phyloP scores from a whole-genome alignment of 2,329 filamentous ascomycete species.

The Botrytis squamosa region DNA sequence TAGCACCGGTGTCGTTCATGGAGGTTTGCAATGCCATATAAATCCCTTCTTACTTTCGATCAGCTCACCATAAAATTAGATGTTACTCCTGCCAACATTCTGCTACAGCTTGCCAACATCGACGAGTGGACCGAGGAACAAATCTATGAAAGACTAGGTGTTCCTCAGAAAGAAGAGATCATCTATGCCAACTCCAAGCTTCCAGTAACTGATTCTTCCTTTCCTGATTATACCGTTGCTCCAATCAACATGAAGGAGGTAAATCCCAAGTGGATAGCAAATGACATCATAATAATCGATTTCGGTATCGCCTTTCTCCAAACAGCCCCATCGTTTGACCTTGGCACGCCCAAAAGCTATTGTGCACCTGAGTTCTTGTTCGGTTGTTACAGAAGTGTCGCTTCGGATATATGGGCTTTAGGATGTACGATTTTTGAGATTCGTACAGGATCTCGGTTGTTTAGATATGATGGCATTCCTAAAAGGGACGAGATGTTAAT shows the following conservation, averaged over 20 bases:
- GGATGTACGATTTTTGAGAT: constrained; percentile 30
- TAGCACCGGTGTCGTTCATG: constrained; percentile 25
- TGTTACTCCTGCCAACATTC: constrained; percentile 27
- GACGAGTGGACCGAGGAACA: constrained; percentile 26
- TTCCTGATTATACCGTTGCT: constrained; percentile 24
- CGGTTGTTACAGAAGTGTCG: constrained; percentile 16
- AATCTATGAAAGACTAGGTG: constrained; percentile 26
- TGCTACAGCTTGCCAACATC: constrained; percentile 28
- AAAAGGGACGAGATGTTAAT: constrained; percentile 25
- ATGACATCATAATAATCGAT: constrained; percentile 29
- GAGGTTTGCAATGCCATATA: constrained; percentile 24
- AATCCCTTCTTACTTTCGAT: background rate
- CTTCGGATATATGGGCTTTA: constrained; percentile 30
- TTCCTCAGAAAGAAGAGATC: constrained; percentile 24
- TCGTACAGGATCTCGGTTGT: constrained; percentile 24
- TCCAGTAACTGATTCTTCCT: background rate
- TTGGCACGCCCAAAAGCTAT: constrained; percentile 28
- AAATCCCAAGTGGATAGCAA: constrained; percentile 26
- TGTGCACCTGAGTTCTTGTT: constrained; percentile 29
- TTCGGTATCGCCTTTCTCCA: constrained; percentile 28
- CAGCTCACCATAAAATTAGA: constrained; percentile 14
- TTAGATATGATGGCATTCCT: constrained; percentile 23
- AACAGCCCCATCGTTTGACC: constrained; percentile 14
- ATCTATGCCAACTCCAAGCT: background rate
- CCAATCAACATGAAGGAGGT: constrained; percentile 27